Base-by-base conservation (phyloP, 2,329 filamentous ascomycete genomes). In the Trichoderma endophyticum region DNA sequence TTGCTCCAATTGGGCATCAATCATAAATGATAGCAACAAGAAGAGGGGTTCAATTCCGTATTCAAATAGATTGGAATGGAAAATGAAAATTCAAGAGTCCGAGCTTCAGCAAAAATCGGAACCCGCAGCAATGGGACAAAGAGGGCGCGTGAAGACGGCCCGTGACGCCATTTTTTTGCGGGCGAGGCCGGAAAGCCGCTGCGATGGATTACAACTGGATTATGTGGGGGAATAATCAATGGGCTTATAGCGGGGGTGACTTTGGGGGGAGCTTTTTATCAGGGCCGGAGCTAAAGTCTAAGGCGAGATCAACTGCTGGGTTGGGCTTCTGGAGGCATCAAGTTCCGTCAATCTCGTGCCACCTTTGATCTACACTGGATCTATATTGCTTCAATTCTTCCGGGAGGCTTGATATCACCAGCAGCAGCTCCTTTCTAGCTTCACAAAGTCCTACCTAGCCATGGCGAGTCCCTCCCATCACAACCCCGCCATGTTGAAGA, bases 161-260 rank as follows among this genome's bases (percentile, higher is more conserved):
- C 72, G 70, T 73, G 70, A 73, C 72, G 72, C 72, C 72, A 71
- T 73, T 48, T 51, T 48, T 51, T 11, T 43, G 63, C 63, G 30
- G 43, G 60, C 68, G 32, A 59, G 48, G 67, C 67, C 59, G 67
- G 34, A 54, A 68, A 28, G 14, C 43, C 64, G 51, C 64, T 54
- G 51, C 39, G 36, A 36, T 69, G 34, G 21, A 24, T 32, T 51
- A 18, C 39, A n/a, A 9, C 39, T 43, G 60, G 21, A n/a, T 59
- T 36, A 32, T 65, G 56, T 62, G 61, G 54, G 70, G 70, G 63
- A 30, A 30, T n/a, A 15, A 24, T 59, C 28, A 43, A 54, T 34
- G 26, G 34, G 48, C 48, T 14, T 7, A 15, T 67, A 62, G 71
- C 71, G 71, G 71, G 71, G 71, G 71, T 59, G 64, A 60, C 24